Percentiles rank a stretch among this genome's conserved stretches.
Evolutionary conservation across 208 protist genomes (phyloP).

Genomic region (Trypanosoma mega): DNA sequence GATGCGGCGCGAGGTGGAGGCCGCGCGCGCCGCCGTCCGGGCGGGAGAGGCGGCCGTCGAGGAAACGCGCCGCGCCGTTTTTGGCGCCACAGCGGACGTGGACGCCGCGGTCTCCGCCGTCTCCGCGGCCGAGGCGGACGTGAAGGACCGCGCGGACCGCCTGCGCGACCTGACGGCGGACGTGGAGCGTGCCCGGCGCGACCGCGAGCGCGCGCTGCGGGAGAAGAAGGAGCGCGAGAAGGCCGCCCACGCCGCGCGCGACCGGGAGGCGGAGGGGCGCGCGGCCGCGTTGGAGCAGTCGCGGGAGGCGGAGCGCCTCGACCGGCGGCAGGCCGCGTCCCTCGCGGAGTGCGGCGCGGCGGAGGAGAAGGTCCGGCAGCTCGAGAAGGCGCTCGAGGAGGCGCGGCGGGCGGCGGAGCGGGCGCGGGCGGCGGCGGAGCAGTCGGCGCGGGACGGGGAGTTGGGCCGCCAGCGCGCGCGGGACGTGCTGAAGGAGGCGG

Average conservation of each 20-base stretch:
- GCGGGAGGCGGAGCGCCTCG: slow-evolving; percentile 75
- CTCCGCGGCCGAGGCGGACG: slow-evolving; percentile 60
- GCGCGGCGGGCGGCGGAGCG: slow-evolving; percentile 76
- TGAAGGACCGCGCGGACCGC: slow-evolving; percentile 78
- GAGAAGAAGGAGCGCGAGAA: slow-evolving; percentile 86
- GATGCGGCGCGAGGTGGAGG: slow-evolving; percentile 79
- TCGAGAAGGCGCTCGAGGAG: slow-evolving; percentile 85
- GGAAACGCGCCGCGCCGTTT: slow-evolving; percentile 44
- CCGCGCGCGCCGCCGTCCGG: slow-evolving; percentile 65
- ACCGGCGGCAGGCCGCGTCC: slow-evolving; percentile 59
- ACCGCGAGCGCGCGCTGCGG: slow-evolving; percentile 69
- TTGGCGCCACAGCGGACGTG: slow-evolving; percentile 60
- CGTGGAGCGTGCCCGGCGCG: slow-evolving; percentile 76
- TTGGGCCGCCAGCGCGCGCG: slow-evolving; percentile 59
- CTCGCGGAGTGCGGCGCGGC: slow-evolving; percentile 61
- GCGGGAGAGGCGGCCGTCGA: slow-evolving; percentile 68
- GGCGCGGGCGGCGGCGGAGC: slow-evolving; percentile 61
- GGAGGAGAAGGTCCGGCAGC: slow-evolving; percentile 86
- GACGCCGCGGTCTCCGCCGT: slow-evolving; percentile 56
- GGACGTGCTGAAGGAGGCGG: slow-evolving; percentile 64
- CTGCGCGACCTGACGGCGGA: slow-evolving; percentile 79
- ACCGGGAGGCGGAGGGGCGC: slow-evolving; percentile 77
- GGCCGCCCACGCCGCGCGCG: slow-evolving; percentile 54
- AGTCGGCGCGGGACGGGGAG: slow-evolving; percentile 70
- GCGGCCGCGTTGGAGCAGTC: slow-evolving; percentile 70